Evolutionary conservation across 192 early-diverging fungal genomes (phyloP).

Genomic region (Chytriomyces sp.): DNA sequence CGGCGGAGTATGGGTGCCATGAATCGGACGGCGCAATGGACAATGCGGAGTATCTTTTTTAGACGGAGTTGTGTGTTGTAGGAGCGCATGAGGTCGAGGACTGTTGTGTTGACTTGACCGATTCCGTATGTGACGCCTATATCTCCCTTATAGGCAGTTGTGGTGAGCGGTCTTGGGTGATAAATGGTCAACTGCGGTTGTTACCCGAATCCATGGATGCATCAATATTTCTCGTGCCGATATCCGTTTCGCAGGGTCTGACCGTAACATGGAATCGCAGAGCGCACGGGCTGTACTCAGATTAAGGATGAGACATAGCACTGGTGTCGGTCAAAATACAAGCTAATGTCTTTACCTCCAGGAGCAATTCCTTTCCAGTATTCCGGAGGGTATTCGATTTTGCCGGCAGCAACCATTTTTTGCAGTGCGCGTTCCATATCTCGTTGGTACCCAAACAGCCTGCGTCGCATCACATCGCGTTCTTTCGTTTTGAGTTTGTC

Average conservation of each 20-base stretch:
- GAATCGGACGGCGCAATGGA: constrained; percentile 40
- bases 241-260: constrained; percentile 59
- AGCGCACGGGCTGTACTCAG: constrained; percentile 40
- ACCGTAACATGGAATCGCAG: constrained; percentile 46
- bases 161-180: not conserved
- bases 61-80: constrained; percentile 52
- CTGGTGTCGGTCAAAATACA: no score
- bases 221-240: constrained; percentile 52
- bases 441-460: constrained; percentile 49
- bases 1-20: constrained; percentile 11
- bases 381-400: constrained; percentile 51
- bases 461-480: not conserved
- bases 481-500: not conserved
- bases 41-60: constrained; percentile 33
- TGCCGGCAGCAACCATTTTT: constrained; percentile 46
- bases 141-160: not conserved
- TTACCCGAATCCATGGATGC: constrained; percentile 58
- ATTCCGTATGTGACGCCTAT: not conserved
- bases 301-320: not conserved
- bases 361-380: constrained; percentile 40
- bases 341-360: constrained; percentile 22
- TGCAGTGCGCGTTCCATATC: constrained; percentile 44
- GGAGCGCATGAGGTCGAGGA: constrained; percentile 54
- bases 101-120: constrained; percentile 39
- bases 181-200: not conserved